These are phyloP conservation scores for Aspergillus calidoustus DNA, from an alignment of 2,329 filamentous ascomycete species.

Conservation along the genomic window DNA sequence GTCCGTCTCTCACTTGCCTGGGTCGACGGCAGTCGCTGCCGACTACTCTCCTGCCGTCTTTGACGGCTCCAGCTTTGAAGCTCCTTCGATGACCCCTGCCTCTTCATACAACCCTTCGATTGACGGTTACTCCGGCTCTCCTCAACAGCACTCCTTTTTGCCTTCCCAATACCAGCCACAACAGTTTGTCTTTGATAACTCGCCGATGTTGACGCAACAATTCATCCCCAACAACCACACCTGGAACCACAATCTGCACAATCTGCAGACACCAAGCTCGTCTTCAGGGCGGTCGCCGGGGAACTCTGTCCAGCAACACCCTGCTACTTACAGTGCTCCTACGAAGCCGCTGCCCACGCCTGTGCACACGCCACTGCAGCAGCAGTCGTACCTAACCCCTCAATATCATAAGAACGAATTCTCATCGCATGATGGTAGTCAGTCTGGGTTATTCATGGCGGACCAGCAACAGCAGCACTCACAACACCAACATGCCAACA, in stretches of 20 bases:
- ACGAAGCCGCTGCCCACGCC: conserved; percentile 61
- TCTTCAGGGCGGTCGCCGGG: conserved; percentile 49
- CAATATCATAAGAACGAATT: conserved; percentile 53
- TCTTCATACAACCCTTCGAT: conserved; percentile 45
- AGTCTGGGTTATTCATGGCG: conserved; percentile 58
- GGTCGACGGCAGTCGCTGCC: conserved; percentile 30
- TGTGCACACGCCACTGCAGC: conserved; percentile 59
- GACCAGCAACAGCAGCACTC: conserved; percentile 46
- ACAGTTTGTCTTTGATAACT: conserved; percentile 31
- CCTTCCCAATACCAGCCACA: conserved; percentile 34
- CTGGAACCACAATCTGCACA: conserved; percentile 45
- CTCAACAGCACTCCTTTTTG: conserved; percentile 36
- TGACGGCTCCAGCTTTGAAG: conserved; percentile 38
- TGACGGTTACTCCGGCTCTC: conserved; percentile 39
- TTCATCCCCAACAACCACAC: conserved; percentile 38
- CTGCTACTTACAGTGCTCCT: conserved; percentile 42
- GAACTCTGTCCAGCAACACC: conserved; percentile 45
- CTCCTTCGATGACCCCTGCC: conserved; percentile 46
- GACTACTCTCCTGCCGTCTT: conserved; percentile 32
- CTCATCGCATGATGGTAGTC: conserved; percentile 46
- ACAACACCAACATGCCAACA: conserved; percentile 46
- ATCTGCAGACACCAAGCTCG: conserved; percentile 46
- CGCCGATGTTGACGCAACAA: conserved; percentile 48
- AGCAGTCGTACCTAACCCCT: conserved; percentile 54
- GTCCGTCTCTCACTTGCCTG: conserved; percentile 36